Evolutionary conservation across 148 eudicot genomes (phyloP).

Genomic region (Nyssa sinensis): DNA sequence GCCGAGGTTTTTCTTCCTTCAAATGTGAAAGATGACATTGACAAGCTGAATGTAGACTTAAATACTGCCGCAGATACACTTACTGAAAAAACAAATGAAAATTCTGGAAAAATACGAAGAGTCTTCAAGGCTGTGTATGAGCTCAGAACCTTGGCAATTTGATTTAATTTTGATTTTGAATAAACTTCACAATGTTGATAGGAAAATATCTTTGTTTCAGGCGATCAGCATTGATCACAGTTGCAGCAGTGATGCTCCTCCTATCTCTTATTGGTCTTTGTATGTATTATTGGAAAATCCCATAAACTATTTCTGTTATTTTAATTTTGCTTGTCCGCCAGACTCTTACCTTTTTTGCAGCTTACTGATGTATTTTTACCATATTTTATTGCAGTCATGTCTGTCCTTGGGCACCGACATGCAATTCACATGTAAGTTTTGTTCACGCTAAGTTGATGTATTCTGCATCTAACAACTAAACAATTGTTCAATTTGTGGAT

Average conservation of each 20-base stretch:
- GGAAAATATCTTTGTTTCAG: slow-evolving; percentile 37
- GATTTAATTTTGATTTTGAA: neutral
- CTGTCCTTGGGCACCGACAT: slow-evolving; percentile 61
- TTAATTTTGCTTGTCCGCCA: neutral
- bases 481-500: neutral
- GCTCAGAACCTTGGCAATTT: slow-evolving; percentile 3
- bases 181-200: slow-evolving; percentile 13
- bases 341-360: neutral
- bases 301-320: neutral
- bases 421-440: slow-evolving; percentile 72
- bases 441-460: neutral
- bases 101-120: slow-evolving; percentile 57
- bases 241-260: slow-evolving; percentile 76
- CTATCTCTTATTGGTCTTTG: slow-evolving; percentile 73
- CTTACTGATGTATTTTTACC: neutral
- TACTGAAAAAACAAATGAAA: slow-evolving; percentile 62
- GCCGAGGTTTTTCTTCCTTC: slow-evolving; percentile 54
- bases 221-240: slow-evolving; percentile 58
- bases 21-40: slow-evolving; percentile 40
- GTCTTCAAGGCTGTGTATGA: slow-evolving; percentile 78
- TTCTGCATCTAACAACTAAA: neutral
- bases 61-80: slow-evolving; percentile 59
- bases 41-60: slow-evolving; percentile 38
- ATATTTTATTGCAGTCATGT: slow-evolving; percentile 54
- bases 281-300: slow-evolving; percentile 33